Evolutionary conservation across 2,329 filamentous ascomycete species (phyloP).

Genomic region (Calonectria crousiana): DNA sequence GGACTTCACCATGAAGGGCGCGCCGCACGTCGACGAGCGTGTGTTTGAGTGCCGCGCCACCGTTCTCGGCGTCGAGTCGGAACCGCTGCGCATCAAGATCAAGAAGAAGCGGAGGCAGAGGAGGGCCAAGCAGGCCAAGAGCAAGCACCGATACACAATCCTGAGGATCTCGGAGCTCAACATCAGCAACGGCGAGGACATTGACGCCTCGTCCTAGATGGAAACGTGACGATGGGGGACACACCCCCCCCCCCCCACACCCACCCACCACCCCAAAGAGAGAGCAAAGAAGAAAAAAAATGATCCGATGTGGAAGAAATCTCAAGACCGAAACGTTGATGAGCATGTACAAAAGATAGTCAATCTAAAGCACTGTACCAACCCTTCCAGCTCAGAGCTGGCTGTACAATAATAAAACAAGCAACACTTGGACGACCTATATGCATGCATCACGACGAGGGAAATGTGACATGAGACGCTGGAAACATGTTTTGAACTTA

Average conservation of each 20-base stretch:
- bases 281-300: constrained; percentile 8
- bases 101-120: constrained; percentile 86
- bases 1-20: constrained; percentile 89
- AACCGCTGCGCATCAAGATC: constrained; percentile 81
- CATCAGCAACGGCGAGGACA: constrained; percentile 63
- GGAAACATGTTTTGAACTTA: constrained; percentile 38
- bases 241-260: too few relatives aligned
- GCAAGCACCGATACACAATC: constrained; percentile 92
- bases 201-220: constrained; percentile 44
- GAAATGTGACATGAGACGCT: constrained; percentile 20
- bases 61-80: constrained; percentile 86
- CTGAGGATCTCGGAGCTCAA: constrained; percentile 86
- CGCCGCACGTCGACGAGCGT: constrained; percentile 84
- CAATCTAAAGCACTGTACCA: constrained; percentile 42
- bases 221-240: neutral
- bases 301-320: constrained; percentile 14
- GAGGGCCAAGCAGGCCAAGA: constrained; percentile 80
- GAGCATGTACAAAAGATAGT: constrained; percentile 39
- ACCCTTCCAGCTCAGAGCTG: constrained; percentile 44
- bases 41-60: constrained; percentile 88
- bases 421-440: constrained; percentile 31
- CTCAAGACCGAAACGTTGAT: constrained; percentile 29
- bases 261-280: too few relatives aligned
- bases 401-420: constrained; percentile 45
- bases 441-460: neutral